These are phyloP conservation scores for Sutorius australiensis DNA, from an alignment of 768 basidiomycete species.

Conservation along the genomic window DNA sequence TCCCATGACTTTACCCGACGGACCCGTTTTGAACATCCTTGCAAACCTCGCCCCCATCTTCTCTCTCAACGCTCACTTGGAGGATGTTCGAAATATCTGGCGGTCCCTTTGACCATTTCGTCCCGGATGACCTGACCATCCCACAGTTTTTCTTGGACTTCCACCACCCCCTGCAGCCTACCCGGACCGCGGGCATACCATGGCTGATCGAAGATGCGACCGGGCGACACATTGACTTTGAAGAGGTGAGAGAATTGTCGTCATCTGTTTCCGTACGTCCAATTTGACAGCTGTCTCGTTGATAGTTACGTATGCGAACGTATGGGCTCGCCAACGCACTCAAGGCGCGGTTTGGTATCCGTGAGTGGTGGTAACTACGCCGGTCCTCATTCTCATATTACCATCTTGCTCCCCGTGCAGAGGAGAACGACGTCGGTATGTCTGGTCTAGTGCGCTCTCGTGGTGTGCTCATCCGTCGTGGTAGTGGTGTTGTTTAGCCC, in stretches of 20 bases:
- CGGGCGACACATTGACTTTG: conserved; percentile 40
- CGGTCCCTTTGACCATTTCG: conserved; percentile 33
- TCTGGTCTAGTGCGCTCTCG: background rate
- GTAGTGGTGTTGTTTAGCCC: conserved; percentile 62
- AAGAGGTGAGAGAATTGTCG: conserved; percentile 40
- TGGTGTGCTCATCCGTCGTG: conserved; percentile 4
- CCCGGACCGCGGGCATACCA: conserved; percentile 41
- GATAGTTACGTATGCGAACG: conserved; percentile 41
- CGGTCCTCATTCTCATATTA: background rate
- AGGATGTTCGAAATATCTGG: conserved; percentile 25
- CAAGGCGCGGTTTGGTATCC: conserved; percentile 43
- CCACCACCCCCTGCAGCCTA: conserved; percentile 41
- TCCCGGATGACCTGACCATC: conserved; percentile 61
- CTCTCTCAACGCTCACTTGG: background rate
- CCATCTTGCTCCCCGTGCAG: conserved; percentile 28
- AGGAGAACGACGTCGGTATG: conserved; percentile 50
- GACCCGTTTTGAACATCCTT: background rate
- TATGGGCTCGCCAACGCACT: conserved; percentile 54
- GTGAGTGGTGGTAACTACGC: conserved; percentile 33
- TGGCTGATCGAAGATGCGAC: conserved; percentile 60
- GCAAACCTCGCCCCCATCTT: background rate
- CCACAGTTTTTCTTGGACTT: conserved; percentile 63
- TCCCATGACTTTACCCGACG: background rate
- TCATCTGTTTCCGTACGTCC: background rate
- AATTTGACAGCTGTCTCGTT: background rate